These are phyloP conservation scores for Pterocarpus santalinus DNA, from an alignment of 306 rosid species.

Conservation along the genomic window DNA sequence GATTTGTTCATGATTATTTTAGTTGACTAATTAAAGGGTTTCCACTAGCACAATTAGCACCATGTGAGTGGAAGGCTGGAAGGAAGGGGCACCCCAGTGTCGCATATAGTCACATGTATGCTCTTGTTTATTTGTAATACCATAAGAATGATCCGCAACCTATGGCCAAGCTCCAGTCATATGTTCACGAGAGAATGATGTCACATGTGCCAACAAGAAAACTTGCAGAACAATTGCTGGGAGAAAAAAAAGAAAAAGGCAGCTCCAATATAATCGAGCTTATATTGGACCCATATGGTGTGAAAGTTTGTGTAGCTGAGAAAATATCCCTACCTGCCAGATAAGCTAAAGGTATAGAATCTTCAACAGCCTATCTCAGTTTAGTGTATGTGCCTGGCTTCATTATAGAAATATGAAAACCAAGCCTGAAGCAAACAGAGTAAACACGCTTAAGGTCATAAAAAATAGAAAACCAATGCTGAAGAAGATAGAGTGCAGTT, in stretches of 20 bases:
- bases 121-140: too few relatives aligned
- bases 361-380: not conserved
- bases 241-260: not conserved
- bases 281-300: not conserved
- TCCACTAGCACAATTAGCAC: not conserved
- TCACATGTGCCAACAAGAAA: not conserved
- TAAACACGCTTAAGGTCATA: not conserved
- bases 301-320: not conserved
- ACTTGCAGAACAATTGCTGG: not conserved
- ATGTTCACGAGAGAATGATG: not conserved
- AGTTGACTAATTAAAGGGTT: not conserved
- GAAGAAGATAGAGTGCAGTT: not conserved
- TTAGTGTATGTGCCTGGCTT: not conserved
- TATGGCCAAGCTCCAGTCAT: too few relatives aligned
- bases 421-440: conserved; percentile 3
- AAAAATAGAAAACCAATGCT: not conserved
- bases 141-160: too few relatives aligned
- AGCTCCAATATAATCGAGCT: not conserved
- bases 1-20: not conserved
- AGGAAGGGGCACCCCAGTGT: not conserved
- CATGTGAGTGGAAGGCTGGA: not conserved
- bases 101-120: not conserved
- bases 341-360: conserved; percentile 16
- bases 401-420: not conserved
- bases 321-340: not conserved